Evolutionary conservation across 2,329 filamentous ascomycete genomes (phyloP), one percentile per base, ranked within the genome.

Genomic region (Aspergillus caelatus): DNA sequence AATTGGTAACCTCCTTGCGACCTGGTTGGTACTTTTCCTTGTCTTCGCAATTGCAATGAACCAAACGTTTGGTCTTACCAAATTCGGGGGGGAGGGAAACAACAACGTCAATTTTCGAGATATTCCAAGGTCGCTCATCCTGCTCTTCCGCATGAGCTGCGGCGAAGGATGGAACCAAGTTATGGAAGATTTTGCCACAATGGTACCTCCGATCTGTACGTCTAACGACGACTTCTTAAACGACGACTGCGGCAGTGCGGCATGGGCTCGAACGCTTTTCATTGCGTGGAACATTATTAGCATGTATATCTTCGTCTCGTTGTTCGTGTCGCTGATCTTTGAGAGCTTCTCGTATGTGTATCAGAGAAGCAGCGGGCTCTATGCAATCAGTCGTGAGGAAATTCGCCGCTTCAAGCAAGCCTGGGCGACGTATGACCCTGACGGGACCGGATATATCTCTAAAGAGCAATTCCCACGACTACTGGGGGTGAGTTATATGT

Each of bases 311-410:
- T 99, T 99, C 74, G 94, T 98, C 74, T 97, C 94, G 74, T 82
- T 99, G 75, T 99, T 99, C 78, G 94, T 99, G 63, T 99, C 95
- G 56, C 88, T 99, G 76, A 99, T 99, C 70, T 99, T 96, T 80
- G 95, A 99, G 82, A 98, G 94, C 79, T 99, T 99, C 84, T 97
- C 93, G 77, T 99, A 99, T 74, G 95, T 99, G 67, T 99, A 98
- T 77, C 96, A 99, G 80, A 88, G 93, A 67, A 97, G 94, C 65
- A 97, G 92, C 73, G 93, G 93, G n/a, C 85, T 97, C 70, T 93
- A 91, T 7, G 90, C 91, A 65, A 90, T 99, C 71, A 96, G 93
- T 72, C 87, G 95, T 68, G 93, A 97, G 71, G 95, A 99, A 77
- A 93, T 98, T 68, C 89, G 95, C 54, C 90, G 94, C 6, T 99